Base-by-base conservation (phyloP, 1,284 basidiomycete genomes). In the Anthracocystis panici-leucophaei region DNA sequence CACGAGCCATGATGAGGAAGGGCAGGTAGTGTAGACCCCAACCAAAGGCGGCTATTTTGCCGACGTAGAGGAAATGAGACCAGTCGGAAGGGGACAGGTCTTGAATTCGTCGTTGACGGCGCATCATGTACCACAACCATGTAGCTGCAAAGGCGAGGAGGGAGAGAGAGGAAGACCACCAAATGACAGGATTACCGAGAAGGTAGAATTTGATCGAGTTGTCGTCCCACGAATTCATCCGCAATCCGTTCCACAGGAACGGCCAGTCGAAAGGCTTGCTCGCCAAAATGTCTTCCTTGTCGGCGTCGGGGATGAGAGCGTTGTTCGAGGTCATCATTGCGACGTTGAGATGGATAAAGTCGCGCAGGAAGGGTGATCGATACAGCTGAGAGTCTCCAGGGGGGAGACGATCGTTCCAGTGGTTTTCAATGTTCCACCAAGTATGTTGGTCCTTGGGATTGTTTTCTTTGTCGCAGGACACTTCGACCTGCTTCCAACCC, bases 241-340 rank as follows among this genome's bases (percentile, higher is more conserved):
- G 89, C 40, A 85, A 60, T 0, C 83, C 85, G 95, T 87, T 52
- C 95, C 95, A 56, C 93, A 98, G 88, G 87, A 92, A 92, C 0
- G 96, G 96, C 96, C 97, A 99, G 84, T 99, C 95, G 51, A 89
- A 88, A 0, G 96, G 95, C 79, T 90, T 90, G 38, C 94, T 96
- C 0, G 96, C 95, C 55, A 99, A 90, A 78, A 97, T 94, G 85
- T 99, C 96, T 78, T 95, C 93, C 87, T 99, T 99, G 88, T 99
- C 96, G 0, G 95, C 93, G 82, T 99, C 95, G 0, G 96, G 96
- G 48, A 98, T 87, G 58, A 99, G 91, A 0, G 97, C 95, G 85
- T 99, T 99, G 88, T 99, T 99, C 5, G 95, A 97, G 0, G 95
- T 97, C 94, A 97, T 96, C 97, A 99, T 99, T 16, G 95, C 96